Percentiles rank a stretch among this genome's conserved stretches.
phyloP scores from a whole-genome alignment of 306 rosid genomes.

The Cucurbita moschata region DNA sequence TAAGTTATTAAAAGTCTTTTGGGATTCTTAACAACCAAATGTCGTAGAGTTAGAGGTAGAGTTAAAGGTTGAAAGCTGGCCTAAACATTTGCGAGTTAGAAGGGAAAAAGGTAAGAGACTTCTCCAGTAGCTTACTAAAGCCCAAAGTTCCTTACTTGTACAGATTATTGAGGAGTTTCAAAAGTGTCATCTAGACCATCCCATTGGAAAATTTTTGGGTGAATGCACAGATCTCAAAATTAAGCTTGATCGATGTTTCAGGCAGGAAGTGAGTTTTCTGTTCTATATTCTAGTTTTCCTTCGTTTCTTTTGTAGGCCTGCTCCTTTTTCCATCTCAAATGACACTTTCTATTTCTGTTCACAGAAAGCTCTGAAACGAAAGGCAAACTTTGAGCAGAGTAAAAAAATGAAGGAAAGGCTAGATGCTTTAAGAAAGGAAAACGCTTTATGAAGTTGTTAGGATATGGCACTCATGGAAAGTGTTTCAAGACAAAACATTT shows the following conservation, averaged over 20 bases:
- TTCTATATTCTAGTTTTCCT: not conserved
- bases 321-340: not conserved
- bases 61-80: too few species aligned
- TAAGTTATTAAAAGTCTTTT: not conserved
- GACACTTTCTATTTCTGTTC: not conserved
- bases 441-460: constrained; percentile 24
- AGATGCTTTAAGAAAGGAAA: constrained; percentile 55
- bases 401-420: constrained; percentile 61
- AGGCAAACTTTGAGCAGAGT: constrained; percentile 86
- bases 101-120: not conserved
- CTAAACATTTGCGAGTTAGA: too few species aligned
- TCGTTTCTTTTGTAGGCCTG: not conserved
- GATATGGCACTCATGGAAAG: not conserved
- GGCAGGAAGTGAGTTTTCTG: constrained; percentile 55
- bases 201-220: constrained; percentile 61
- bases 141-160: not conserved
- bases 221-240: constrained; percentile 82
- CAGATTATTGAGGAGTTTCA: constrained; percentile 76
- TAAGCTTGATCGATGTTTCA: constrained; percentile 82
- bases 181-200: constrained; percentile 73
- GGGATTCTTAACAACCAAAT: not conserved
- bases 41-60: not conserved
- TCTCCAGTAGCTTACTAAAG: not conserved
- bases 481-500: not conserved
- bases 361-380: constrained; percentile 91